These are phyloP conservation scores for Biscogniauxia sp. DNA, from an alignment of 2,329 filamentous ascomycete genomes.

Conservation along the genomic window DNA sequence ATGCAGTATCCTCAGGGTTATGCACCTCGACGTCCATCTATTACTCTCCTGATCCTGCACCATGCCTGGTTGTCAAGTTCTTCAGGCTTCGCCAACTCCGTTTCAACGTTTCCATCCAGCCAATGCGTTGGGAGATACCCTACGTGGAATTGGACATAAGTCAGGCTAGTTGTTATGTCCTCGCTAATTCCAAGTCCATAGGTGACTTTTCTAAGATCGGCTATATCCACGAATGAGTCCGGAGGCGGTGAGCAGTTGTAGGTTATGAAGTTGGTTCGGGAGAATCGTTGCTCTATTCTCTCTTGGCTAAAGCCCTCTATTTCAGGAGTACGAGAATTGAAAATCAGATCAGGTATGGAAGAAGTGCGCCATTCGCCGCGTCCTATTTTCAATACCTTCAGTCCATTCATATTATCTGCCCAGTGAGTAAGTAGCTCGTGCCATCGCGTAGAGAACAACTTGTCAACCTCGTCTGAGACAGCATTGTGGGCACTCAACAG, in stretches of 20 bases:
- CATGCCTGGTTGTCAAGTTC: no score
- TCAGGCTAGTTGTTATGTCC: not conserved
- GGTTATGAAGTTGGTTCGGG: not conserved
- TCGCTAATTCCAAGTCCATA: not conserved
- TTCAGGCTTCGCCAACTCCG: not conserved
- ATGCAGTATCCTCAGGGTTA: no score
- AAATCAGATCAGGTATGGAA: not conserved
- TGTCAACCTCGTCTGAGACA: no score
- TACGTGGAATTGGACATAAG: not conserved
- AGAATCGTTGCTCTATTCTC: not conserved
- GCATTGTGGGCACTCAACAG: not conserved
- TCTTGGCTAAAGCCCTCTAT: not conserved
- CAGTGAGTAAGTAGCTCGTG: slow-evolving; percentile 1
- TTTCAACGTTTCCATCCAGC: not conserved
- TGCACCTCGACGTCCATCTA: no score
- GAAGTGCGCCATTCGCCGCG: not conserved
- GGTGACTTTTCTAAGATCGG: not conserved
- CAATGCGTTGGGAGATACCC: not conserved
- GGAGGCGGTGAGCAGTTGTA: slow-evolving; percentile 5
- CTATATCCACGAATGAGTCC: not conserved
- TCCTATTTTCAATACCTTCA: slow-evolving; percentile 5
- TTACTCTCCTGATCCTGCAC: no score
- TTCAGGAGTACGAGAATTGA: no score
- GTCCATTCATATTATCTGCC: not conserved
- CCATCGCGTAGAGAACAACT: slow-evolving; percentile 4